Evolutionary conservation across 768 basidiomycete species (phyloP).

Genomic region (Mycena kentingensis): DNA sequence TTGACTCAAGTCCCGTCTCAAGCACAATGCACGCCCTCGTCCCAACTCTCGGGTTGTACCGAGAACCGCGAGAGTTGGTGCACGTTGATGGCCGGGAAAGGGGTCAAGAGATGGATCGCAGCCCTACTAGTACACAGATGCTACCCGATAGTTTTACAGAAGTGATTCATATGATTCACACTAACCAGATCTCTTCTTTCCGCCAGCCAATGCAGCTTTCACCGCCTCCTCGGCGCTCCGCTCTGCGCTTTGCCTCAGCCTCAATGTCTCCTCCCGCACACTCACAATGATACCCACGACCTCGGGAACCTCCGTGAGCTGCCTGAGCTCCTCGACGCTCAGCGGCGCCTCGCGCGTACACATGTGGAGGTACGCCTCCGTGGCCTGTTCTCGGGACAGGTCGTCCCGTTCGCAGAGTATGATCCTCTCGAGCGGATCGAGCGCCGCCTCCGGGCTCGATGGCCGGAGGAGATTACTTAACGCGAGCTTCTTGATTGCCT

Average conservation of each 20-base stretch:
- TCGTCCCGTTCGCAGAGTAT: slow-evolving; percentile 20
- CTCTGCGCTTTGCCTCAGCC: slow-evolving; percentile 18
- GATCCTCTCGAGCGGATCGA: slow-evolving; percentile 20
- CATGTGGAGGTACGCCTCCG: slow-evolving; percentile 18
- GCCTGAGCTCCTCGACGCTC: slow-evolving; percentile 16
- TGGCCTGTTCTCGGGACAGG: slow-evolving; percentile 18
- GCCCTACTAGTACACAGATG: too few species aligned
- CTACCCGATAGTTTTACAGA: neutral
- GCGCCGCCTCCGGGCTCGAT: slow-evolving; percentile 12
- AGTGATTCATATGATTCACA: neutral
- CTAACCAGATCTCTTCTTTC: neutral
- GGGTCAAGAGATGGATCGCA: too few species aligned
- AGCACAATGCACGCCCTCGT: too few species aligned
- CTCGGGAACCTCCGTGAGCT: slow-evolving; percentile 8
- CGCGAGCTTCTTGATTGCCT: slow-evolving; percentile 20
- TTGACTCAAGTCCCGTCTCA: too few species aligned
- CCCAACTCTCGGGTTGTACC: too few species aligned
- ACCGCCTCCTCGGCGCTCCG: slow-evolving; percentile 10
- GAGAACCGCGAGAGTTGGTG: too few species aligned
- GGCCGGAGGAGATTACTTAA: slow-evolving; percentile 18
- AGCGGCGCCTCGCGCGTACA: slow-evolving; percentile 20
- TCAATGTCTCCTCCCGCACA: slow-evolving; percentile 17
- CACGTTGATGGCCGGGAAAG: too few species aligned
- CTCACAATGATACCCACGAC: slow-evolving; percentile 17
- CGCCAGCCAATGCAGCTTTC: slow-evolving; percentile 7